phyloP scores from a whole-genome alignment of 2,329 filamentous ascomycete genomes.

The Aspergillus carbonarius region DNA sequence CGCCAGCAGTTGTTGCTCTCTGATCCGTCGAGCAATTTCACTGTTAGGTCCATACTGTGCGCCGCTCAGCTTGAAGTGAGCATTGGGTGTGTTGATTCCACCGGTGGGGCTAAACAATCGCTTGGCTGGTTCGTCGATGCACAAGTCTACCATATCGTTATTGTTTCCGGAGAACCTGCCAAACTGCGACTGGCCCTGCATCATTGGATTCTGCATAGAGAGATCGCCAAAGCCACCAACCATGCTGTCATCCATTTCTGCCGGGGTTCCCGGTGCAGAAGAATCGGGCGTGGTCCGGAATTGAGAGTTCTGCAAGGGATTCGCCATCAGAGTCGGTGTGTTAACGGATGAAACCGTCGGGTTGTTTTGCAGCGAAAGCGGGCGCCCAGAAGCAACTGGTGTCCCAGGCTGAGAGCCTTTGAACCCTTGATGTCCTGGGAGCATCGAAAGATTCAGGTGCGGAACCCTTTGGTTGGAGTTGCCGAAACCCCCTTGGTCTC shows the following conservation, averaged over 20 bases:
- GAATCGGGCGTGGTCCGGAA: conserved; percentile 61
- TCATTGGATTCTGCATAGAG: conserved; percentile 53
- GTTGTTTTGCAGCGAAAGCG: conserved; percentile 81
- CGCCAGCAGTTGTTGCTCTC: conserved; percentile 63
- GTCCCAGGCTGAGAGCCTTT: conserved; percentile 84
- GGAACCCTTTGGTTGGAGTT: conserved; percentile 58
- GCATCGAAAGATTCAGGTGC: conserved; percentile 77
- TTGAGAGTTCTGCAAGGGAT: conserved; percentile 62
- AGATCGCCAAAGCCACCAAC: conserved; percentile 63
- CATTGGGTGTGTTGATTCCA: conserved; percentile 64
- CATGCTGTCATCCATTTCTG: conserved; percentile 73
- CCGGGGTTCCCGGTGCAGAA: conserved; percentile 67
- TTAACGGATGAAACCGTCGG: conserved; percentile 97
- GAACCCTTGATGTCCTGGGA: conserved; percentile 72
- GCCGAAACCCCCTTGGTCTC: conserved; percentile 61
- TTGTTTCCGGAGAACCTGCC: conserved; percentile 47
- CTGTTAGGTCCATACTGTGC: conserved; percentile 75
- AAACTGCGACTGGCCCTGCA: conserved; percentile 43
- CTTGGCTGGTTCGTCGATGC: conserved; percentile 93
- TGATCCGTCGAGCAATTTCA: conserved; percentile 67
- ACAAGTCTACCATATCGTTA: conserved; percentile 58
- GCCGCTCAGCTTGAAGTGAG: conserved; percentile 72
- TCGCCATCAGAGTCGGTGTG: conserved; percentile 83
- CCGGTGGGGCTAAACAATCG: conserved; percentile 84
- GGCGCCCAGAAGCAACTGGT: conserved; percentile 67